Evolutionary conservation across 441 rosid species (phyloP).

Genomic region (Mallotus japonicus): DNA sequence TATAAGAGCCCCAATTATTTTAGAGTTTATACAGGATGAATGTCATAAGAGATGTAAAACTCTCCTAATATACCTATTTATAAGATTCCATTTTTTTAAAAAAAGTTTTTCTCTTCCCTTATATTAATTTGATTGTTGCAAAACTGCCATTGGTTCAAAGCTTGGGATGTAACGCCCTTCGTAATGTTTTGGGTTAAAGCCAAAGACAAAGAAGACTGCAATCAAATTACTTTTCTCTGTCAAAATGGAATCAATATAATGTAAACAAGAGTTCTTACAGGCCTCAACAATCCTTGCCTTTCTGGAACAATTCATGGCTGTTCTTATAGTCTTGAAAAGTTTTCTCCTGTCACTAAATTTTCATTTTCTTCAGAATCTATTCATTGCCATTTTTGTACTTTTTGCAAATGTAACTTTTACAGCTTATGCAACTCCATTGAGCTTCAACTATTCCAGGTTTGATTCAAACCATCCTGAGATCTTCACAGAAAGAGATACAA

Average conservation of each 20-base stretch:
- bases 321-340: neutral
- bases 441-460: slow-evolving; percentile 15
- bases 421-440: neutral
- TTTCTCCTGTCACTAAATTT: too few relatives aligned
- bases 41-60: too few relatives aligned
- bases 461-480: neutral
- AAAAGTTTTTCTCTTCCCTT: too few relatives aligned
- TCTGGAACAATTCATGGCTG: neutral
- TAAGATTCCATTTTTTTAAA: too few relatives aligned
- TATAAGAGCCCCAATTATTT: too few relatives aligned
- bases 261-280: neutral
- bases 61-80: too few relatives aligned
- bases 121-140: too few relatives aligned
- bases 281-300: neutral
- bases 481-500: neutral
- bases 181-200: neutral
- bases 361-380: neutral
- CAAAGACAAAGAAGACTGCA: too few relatives aligned
- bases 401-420: neutral
- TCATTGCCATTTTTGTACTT: neutral
- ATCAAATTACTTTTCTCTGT: too few relatives aligned
- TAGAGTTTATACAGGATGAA: too few relatives aligned
- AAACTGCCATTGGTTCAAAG: too few relatives aligned
- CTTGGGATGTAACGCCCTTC: neutral
- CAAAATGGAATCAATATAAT: too few relatives aligned